A percentile compares a stretch with the other conserved stretches of the same genome.
Evolutionary conservation across 169 alveolate species (phyloP).

Genomic region (Besnoitia besnoiti): DNA sequence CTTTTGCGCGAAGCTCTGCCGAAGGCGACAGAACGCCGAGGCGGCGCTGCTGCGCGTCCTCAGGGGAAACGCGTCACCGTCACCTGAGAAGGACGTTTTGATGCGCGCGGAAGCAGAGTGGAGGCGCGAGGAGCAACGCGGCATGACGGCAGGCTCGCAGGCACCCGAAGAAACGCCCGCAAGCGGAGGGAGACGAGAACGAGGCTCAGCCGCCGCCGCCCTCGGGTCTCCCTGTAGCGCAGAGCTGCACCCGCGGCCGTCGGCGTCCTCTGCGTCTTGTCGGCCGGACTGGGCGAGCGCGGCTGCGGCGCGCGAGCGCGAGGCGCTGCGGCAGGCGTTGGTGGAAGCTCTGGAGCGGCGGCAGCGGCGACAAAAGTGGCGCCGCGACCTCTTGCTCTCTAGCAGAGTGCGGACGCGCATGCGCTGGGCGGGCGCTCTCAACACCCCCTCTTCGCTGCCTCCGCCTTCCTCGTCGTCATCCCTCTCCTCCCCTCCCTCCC

Average conservation of each 20-base stretch:
- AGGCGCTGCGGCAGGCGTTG: neutral
- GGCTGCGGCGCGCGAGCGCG: neutral
- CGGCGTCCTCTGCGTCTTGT: neutral
- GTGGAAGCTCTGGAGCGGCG: neutral
- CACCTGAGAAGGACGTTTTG: neutral
- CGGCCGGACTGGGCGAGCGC: neutral
- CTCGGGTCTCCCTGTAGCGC: no score
- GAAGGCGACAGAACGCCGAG: neutral
- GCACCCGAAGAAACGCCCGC: neutral
- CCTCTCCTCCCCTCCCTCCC: neutral
- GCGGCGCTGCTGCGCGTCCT: neutral
- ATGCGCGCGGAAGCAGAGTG: neutral
- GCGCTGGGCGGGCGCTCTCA: neutral
- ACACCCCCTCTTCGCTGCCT: neutral
- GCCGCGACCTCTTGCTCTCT: neutral
- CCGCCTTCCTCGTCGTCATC: neutral
- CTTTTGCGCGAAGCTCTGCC: neutral
- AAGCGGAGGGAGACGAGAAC: neutral
- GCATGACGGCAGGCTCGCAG: neutral
- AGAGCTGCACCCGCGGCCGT: no score
- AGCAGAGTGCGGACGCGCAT: constrained; percentile 6
- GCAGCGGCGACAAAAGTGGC: neutral
- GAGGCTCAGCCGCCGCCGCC: neutral
- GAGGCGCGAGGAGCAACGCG: neutral
- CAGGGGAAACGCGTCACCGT: neutral